These are phyloP conservation scores for Paramecium sonneborni DNA, from an alignment of 73 alveolate species.

Conservation along the genomic window DNA sequence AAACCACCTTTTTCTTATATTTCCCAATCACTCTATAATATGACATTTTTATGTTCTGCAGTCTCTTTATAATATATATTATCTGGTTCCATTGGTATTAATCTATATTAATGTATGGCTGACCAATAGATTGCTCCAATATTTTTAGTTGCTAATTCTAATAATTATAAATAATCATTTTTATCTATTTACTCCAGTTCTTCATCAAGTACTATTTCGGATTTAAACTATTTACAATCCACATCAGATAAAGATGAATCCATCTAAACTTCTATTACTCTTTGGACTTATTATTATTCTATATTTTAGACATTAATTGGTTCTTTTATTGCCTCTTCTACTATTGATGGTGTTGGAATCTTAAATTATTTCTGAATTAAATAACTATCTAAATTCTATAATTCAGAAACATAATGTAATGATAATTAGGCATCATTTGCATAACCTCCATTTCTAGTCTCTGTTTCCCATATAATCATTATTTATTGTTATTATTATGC, in stretches of 20 bases:
- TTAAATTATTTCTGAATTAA: not conserved
- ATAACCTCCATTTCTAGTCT: conserved; percentile 38
- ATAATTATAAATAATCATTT: not conserved
- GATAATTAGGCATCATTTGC: conserved; percentile 23
- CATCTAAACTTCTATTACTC: not conserved
- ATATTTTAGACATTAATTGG: not conserved
- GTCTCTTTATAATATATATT: not conserved
- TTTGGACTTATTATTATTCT: not conserved
- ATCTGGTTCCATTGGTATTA: not conserved
- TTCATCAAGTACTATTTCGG: not conserved
- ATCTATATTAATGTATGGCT: not conserved
- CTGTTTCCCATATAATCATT: conserved; percentile 28
- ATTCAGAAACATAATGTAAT: not conserved
- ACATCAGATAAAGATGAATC: not conserved
- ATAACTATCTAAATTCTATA: not conserved
- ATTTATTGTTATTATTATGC: not conserved
- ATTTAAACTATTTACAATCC: not conserved
- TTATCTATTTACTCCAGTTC: conserved; percentile 5
- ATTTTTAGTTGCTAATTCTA: not conserved
- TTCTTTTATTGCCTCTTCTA: not conserved
- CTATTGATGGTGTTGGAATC: not conserved
- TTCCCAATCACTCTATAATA: conserved; percentile 57
- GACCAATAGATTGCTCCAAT: not conserved
- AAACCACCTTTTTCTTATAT: conserved; percentile 55
- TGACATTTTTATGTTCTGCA: not conserved